Conservation (phyloP, 805 yeast genomes). For the Candida koratica region DNA sequence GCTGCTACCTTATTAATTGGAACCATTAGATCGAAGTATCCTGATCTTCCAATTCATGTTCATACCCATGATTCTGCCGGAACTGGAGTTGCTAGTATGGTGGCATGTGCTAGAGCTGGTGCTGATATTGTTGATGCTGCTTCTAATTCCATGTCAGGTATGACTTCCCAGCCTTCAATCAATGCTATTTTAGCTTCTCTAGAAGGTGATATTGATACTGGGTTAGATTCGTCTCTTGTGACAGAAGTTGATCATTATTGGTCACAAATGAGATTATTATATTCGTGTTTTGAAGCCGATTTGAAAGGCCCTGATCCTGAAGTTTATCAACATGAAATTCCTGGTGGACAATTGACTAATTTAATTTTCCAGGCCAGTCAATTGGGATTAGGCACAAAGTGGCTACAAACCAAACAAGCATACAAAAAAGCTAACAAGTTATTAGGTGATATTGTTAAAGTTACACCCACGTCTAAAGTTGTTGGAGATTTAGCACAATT, state of each 20-base stretch:
- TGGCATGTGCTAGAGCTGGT: constrained; percentile 90
- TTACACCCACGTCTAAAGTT: constrained; percentile 98
- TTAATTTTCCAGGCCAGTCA: constrained; percentile 98
- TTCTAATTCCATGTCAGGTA: constrained; percentile 94
- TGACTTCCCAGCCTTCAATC: constrained; percentile 97
- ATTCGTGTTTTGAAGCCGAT: constrained; percentile 97
- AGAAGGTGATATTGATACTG: constrained; percentile 80
- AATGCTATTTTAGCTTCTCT: constrained; percentile 89
- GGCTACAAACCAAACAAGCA: constrained; percentile 94
- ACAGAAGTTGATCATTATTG: constrained; percentile 91
- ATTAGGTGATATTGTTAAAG: constrained; percentile 96
- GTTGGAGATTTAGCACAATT: constrained; percentile 99
- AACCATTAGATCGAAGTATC: constrained; percentile 78
- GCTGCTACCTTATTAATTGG: constrained; percentile 85
- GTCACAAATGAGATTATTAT: constrained; percentile 97
- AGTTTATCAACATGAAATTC: constrained; percentile 96
- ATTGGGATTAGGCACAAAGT: constrained; percentile 93
- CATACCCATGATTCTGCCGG: constrained; percentile 99
- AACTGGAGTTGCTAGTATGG: constrained; percentile 97
- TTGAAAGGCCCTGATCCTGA: constrained; percentile 99
- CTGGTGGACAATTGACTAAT: constrained; percentile 99
- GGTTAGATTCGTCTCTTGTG: constrained; percentile 60
- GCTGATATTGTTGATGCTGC: constrained; percentile 99
- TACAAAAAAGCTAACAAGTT: constrained; percentile 87
- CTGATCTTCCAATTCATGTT: constrained; percentile 94